Evolutionary conservation across 1,284 basidiomycete species (phyloP).

Genomic region (Microbotryomycetes sp.): DNA sequence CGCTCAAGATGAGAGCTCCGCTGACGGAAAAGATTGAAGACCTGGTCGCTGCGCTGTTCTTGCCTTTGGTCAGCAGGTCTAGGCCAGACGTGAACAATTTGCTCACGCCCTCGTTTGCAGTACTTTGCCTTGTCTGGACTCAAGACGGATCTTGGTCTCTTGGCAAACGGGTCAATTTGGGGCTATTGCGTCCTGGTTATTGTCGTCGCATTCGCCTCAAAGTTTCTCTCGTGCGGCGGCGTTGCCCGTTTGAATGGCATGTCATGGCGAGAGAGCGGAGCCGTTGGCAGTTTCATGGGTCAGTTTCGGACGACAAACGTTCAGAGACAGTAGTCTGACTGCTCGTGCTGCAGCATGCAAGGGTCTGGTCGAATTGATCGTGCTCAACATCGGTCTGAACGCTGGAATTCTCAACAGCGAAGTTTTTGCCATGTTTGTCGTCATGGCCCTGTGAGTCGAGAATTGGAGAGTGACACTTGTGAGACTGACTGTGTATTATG

Average conservation of each 20-base stretch:
- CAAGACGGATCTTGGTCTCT: constrained; percentile 69
- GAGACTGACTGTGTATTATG: not conserved
- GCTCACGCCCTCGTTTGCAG: not conserved
- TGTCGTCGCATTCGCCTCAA: constrained; percentile 69
- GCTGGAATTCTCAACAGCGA: constrained; percentile 65
- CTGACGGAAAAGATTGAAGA: constrained; percentile 70
- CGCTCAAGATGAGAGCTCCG: constrained; percentile 69
- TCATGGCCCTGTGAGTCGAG: constrained; percentile 39
- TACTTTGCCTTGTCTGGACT: constrained; percentile 47
- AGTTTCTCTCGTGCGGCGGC: constrained; percentile 60
- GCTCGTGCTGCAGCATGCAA: constrained; percentile 20
- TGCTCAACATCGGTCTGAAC: constrained; percentile 78
- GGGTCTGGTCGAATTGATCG: constrained; percentile 50
- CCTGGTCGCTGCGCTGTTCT: constrained; percentile 55
- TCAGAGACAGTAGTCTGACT: not conserved
- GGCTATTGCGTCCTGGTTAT: constrained; percentile 77
- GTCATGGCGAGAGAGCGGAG: constrained; percentile 67
- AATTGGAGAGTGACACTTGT: too few relatives aligned
- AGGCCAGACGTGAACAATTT: not conserved
- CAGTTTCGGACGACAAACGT: not conserved
- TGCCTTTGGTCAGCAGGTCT: constrained; percentile 49
- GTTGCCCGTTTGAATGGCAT: constrained; percentile 63
- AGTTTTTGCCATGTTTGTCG: constrained; percentile 67
- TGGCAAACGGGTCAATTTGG: constrained; percentile 67
- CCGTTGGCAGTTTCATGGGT: constrained; percentile 88